Base-by-base conservation (phyloP, 2,329 filamentous ascomycete genomes). In the Pezicula rhizophila region DNA sequence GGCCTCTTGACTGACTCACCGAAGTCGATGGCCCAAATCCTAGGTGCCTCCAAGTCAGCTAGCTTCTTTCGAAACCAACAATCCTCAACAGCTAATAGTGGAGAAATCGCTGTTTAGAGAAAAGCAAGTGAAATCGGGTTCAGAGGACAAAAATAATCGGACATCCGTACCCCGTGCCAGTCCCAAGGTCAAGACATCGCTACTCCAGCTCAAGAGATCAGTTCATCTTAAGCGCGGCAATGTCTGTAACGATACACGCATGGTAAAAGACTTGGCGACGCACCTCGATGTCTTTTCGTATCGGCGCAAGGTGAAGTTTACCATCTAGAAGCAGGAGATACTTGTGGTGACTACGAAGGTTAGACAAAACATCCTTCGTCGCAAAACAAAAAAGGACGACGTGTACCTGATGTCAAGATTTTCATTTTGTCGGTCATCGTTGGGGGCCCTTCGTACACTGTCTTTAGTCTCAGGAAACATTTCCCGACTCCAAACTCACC, bases 21-120 rank as follows among this genome's bases (percentile, higher is more conserved):
- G 42, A 62, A 57, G 42, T 64, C 66, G n/a, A 73, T 69, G 4
- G 69, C 66, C 70, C 70, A 73, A 31, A 70, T 68, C 4, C 71
- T 71, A 2, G 68, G 11, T 31, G 28, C 8, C 11, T 12, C 8
- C 8, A 31, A 31, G 28, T 31, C 28, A 31, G 28, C 11, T 10
- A 31, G 28, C 11, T 10, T 10, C 28, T 31, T 11, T 12, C 28
- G 28, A 31, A 10, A 10, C 28, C 5, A 12, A 12, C 28, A 31
- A 10, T 10, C 2, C 28, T 31, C 28, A 31, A 12, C 28, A 31
- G 11, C 11, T 31, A 31, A 31, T 10, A 17, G n/a, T 23, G 8
- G 28, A 12, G 28, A 31, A 11, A 4, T 10, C 4, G 28, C 28
- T 31, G 4, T 31, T 10, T 31, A 11, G 28, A 31, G 23, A 23